phyloP scores from a whole-genome alignment of 805 yeast genomes.

The Lipomyces starkeyi region DNA sequence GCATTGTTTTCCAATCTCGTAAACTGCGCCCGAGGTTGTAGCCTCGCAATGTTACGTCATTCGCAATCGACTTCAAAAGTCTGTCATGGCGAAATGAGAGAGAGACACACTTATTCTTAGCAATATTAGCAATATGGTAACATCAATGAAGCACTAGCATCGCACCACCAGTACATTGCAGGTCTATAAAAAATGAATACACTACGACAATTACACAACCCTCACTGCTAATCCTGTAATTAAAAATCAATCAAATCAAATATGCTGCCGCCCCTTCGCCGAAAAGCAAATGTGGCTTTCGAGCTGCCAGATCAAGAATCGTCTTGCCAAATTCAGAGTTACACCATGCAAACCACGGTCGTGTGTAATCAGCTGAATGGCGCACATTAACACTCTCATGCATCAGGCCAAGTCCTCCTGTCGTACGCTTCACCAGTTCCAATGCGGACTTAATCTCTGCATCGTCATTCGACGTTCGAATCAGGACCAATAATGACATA shows the following conservation, averaged over 20 bases:
- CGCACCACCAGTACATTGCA: too few relatives aligned
- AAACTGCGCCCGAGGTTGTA: too few relatives aligned
- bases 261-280: constrained; percentile 43
- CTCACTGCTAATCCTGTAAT: too few relatives aligned
- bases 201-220: background rate
- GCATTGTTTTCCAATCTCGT: too few relatives aligned
- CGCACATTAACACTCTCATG: constrained; percentile 82
- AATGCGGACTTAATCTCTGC: constrained; percentile 64
- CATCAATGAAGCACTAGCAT: too few relatives aligned
- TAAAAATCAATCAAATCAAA: background rate
- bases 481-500: constrained; percentile 76
- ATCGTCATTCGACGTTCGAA: constrained; percentile 76
- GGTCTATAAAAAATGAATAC: background rate
- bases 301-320: constrained; percentile 71
- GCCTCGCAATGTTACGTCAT: too few relatives aligned
- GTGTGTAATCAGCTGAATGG: constrained; percentile 58
- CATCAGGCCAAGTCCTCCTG: constrained; percentile 79
- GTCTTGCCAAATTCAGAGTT: constrained; percentile 90
- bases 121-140: too few relatives aligned
- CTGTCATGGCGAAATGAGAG: too few relatives aligned
- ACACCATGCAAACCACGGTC: constrained; percentile 96
- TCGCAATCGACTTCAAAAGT: too few relatives aligned
- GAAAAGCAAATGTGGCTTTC: constrained; percentile 76
- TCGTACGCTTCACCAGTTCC: constrained; percentile 59
- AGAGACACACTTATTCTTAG: too few relatives aligned